Conservation (phyloP, 306 rosid species). For the Vicia sativa region DNA sequence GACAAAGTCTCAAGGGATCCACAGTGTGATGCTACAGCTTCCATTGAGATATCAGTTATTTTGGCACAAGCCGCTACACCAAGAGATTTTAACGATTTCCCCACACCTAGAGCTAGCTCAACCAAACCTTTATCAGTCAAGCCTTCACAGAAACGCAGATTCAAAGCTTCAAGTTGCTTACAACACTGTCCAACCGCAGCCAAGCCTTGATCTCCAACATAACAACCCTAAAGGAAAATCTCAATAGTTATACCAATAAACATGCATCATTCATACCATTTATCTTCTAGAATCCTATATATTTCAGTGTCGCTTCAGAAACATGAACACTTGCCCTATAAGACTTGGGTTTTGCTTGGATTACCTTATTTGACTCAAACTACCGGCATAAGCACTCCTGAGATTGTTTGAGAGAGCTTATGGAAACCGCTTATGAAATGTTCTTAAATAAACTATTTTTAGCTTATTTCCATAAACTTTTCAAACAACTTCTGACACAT, state of each 20-base stretch:
- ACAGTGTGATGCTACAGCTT: conserved; percentile 79
- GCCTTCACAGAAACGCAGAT: conserved; percentile 93
- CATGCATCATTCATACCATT: conserved; percentile 15
- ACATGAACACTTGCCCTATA: not conserved
- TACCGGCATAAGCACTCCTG: too few species aligned
- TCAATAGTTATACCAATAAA: conserved; percentile 19
- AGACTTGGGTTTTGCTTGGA: not conserved
- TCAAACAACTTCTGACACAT: too few species aligned
- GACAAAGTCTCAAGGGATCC: conserved; percentile 68
- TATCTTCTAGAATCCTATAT: not conserved
- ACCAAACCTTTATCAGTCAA: conserved; percentile 76
- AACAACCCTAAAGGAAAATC: conserved; percentile 74
- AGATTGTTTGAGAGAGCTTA: too few species aligned
- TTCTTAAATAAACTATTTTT: too few species aligned
- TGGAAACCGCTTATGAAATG: too few species aligned
- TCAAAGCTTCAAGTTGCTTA: conserved; percentile 81
- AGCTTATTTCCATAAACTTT: too few species aligned
- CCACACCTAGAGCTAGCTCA: conserved; percentile 68
- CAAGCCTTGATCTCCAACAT: conserved; percentile 88
- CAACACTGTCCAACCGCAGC: conserved; percentile 85
- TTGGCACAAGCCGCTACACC: conserved; percentile 92
- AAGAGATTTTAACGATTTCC: conserved; percentile 73
- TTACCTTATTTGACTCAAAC: too few species aligned
- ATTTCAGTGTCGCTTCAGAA: conserved; percentile 3
- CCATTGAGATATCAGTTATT: conserved; percentile 79